Evolutionary conservation across 805 yeast species (phyloP), one percentile per base, ranked within the genome.

Genomic region (Metschnikowia anglica): DNA sequence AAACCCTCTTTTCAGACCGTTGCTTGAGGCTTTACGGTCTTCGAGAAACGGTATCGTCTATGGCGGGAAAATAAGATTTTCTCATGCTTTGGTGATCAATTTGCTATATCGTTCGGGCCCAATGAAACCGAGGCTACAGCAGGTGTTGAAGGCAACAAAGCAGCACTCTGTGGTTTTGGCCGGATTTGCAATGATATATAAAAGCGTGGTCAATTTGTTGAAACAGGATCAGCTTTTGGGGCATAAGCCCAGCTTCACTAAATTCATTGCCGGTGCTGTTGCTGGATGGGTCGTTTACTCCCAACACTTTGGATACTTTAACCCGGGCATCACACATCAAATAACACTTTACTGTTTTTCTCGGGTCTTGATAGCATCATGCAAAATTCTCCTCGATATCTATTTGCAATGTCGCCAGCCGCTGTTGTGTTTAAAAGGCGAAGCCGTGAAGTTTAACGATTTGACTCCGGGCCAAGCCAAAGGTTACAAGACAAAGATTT

Each of bases 341-440:
- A 77, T 85, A 50, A 85, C 89, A 1, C 70, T 85, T 38, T 85
- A 85, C 55, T 83, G 88, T 48, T 75, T 82, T 43, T 79, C 88
- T 3, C 69, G 95, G 32, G 87, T 83, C 4, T 56, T 79, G 37
- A 56, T 86, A 31, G 91, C 86, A 0, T 37, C 74, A 3, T 83
- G 84, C 11, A 81, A 79, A 55, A 70, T 74, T 33, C 37, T 75
- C 10, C 72, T 69, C 35, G 76, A 71, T 47, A 46, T 55, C 25
- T 66, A 63, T 47, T 62, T 71, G 44, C 51, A 59, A 25, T 63
- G 70, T 41, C 54, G 55, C 19, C 70, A 68, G 47, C 74, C 74
- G 13, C 46, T 46, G 27, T 57, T 64, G 41, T 41, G 41, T n/a
- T 37, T 52, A 23, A 48, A 52, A 20, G 63, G 59, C 17, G 47